These are phyloP conservation scores for Cercospora janseana DNA, from an alignment of 2,329 filamentous ascomycete species.

Conservation along the genomic window DNA sequence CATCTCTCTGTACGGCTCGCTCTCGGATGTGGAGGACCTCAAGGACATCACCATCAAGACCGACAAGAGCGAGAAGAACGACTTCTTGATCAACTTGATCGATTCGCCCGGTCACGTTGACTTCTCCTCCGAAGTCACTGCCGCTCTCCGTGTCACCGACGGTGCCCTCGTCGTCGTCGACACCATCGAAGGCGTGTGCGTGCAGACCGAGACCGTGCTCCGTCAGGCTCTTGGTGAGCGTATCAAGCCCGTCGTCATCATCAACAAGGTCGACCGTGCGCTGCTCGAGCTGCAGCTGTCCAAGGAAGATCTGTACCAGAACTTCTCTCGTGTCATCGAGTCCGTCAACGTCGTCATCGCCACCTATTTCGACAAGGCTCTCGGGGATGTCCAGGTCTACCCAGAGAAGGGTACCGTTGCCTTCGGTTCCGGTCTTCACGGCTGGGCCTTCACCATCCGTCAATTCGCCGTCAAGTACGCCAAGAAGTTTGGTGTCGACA, in stretches of 20 bases:
- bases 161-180: constrained; percentile 99
- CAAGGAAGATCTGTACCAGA: constrained; percentile 99
- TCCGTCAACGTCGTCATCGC: constrained; percentile 99
- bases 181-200: constrained; percentile 99
- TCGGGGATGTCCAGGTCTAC: constrained; percentile 98
- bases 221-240: constrained; percentile 99
- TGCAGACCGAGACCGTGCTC: constrained; percentile 99
- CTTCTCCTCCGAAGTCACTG: constrained; percentile 99
- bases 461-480: constrained; percentile 95
- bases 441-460: constrained; percentile 98
- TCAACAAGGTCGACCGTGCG: constrained; percentile 99
- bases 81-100: constrained; percentile 99
- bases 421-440: constrained; percentile 99
- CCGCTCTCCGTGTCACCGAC: constrained; percentile 98
- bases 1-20: constrained; percentile 92
- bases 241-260: constrained; percentile 99
- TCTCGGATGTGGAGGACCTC: constrained; percentile 77
- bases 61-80: constrained; percentile 82
- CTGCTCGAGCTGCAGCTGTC: constrained; percentile 97
- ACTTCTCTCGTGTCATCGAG: constrained; percentile 99
- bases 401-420: constrained; percentile 96
- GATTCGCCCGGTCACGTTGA: constrained; percentile 99
- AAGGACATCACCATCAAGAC: constrained; percentile 93
- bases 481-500: constrained; percentile 99
- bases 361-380: constrained; percentile 94